phyloP scores from a whole-genome alignment of 441 rosid species.

The Populus hybrid region DNA sequence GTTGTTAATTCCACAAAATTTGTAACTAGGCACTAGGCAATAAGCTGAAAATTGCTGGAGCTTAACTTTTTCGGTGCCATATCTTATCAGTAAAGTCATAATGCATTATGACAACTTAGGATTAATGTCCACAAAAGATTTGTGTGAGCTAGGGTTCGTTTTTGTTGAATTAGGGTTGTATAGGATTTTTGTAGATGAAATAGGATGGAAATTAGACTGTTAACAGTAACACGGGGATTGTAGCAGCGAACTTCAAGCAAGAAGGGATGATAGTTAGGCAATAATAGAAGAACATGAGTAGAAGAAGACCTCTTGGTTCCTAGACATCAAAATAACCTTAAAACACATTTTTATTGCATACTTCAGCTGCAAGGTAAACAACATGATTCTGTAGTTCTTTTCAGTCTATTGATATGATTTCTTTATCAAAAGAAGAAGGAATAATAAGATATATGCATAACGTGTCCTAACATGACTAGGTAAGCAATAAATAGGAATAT shows the following conservation, averaged over 20 bases:
- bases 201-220: neutral
- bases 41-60: neutral
- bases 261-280: neutral
- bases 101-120: neutral
- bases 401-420: neutral
- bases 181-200: neutral
- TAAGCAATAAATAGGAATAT: neutral
- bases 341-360: too few relatives aligned
- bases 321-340: neutral
- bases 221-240: neutral
- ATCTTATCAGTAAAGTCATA: neutral
- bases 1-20: neutral
- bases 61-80: neutral
- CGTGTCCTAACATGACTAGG: neutral
- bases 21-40: neutral
- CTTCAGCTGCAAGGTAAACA: neutral
- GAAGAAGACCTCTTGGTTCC: neutral
- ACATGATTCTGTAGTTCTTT: neutral
- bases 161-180: neutral
- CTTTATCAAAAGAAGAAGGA: neutral
- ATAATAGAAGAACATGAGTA: neutral
- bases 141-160: neutral
- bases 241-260: neutral
- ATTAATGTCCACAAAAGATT: neutral
- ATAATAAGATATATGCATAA: neutral